Evolutionary conservation across 768 basidiomycete species (phyloP), one percentile per base, ranked within the genome.

Genomic region (Gautieria morchelliformis): DNA sequence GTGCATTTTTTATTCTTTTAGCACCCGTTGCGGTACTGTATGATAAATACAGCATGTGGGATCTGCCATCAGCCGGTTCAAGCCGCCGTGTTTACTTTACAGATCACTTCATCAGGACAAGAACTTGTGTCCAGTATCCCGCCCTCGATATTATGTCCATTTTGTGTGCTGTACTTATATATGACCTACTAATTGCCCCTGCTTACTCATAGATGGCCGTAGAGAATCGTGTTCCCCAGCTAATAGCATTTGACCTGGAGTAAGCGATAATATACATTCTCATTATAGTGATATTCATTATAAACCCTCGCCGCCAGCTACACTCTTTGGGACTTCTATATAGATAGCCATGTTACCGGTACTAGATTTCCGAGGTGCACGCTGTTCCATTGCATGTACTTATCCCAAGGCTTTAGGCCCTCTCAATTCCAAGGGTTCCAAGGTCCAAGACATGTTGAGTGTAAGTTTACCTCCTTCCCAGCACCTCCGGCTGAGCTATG

Each of bases 321-420:
- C 67, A 93, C 91, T 0, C 73, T 93, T 6, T 93, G 89, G 90
- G 80, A 85, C 58, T 73, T 92, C 15, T 92, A 89, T 90, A 85
- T 93, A 53, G 91, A 93, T 67, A 83, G 83, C 17, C 85, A 91
- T 66, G 75, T 88, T 52, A 71, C 76, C 45, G 79, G 82, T 63
- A 39, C 41, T n/a, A 42, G 17, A 32, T 12, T 55, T 41, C 27
- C 27, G 27, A 27, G 27, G 6, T 24, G 12, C n/a, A 39, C 33
- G 4, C 53, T 41, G 2, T 12, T 47, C 20, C 19, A 10, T 40
- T 32, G 17, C 20, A 22, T 66, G 65, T 56, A 57, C 65, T 63
- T 47, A 17, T 17, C 33, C 22, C 15, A 19, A 54, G 20, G n/a
- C 19, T 53, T 39, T 53, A 81, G 79, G 77, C 32, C 82, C 85